These are phyloP conservation scores for Schizophyllum commune DNA, from an alignment of 1,284 basidiomycete species.

Conservation along the genomic window DNA sequence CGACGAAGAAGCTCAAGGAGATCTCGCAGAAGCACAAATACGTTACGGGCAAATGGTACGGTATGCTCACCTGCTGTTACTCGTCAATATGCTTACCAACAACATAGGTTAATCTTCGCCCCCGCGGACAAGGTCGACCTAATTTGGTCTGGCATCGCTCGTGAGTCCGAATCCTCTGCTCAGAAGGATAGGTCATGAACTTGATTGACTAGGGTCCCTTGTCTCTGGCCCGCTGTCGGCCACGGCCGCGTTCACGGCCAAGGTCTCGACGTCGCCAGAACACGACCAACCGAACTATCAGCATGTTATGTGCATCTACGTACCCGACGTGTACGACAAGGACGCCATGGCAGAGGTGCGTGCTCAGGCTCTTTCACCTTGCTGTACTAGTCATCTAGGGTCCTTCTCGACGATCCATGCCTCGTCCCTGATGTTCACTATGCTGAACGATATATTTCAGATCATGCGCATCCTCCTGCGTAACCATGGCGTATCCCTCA, in stretches of 20 bases:
- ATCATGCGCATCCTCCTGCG: constrained; percentile 60
- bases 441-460: constrained; percentile 24
- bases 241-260: constrained; percentile 45
- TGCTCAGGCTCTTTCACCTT: neutral
- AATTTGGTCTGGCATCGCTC: constrained; percentile 52
- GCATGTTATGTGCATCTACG: constrained; percentile 64
- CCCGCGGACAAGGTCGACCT: constrained; percentile 50
- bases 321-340: constrained; percentile 64
- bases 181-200: no score
- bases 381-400: no score
- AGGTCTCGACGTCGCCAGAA: constrained; percentile 56
- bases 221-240: constrained; percentile 50
- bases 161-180: no score
- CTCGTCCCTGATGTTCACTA: no score
- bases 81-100: neutral
- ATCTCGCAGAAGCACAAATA: constrained; percentile 46
- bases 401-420: no score
- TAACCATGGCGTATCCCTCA: constrained; percentile 54
- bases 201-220: constrained; percentile 61
- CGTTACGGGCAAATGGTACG: constrained; percentile 60
- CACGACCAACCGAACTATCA: constrained; percentile 40
- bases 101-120: constrained; percentile 53
- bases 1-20: constrained; percentile 46
- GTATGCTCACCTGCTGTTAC: neutral
- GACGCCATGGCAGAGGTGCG: constrained; percentile 35